Evolutionary conservation across 2,329 filamentous ascomycete genomes (phyloP), one percentile per base, ranked within the genome.

Genomic region (Penicillium sp.): DNA sequence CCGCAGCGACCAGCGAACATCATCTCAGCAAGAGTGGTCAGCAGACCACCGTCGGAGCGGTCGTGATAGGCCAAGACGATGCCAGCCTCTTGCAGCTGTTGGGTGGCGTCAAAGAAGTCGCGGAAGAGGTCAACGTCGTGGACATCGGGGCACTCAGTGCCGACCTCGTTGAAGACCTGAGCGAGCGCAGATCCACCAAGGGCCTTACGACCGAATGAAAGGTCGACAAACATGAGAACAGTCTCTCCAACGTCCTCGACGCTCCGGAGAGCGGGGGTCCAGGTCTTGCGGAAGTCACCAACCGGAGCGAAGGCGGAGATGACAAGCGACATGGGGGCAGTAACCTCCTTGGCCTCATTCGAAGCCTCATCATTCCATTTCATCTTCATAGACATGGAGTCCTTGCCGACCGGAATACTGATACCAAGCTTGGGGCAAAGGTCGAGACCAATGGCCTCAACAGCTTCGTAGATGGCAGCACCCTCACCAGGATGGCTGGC

Each of bases 361-460:
- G 77, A 81, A 49, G 80, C 75, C 53, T 77, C 75, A 58, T 92
- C 87, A 65, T 83, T 87, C 93, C 93, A 97, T 48, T 89, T 89
- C 63, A 95, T 92, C 78, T 96, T 96, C 93, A 98, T 97, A 2
- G 91, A 96, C 72, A 95, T 95, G 0, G 92, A 97, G 70, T 98
- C 93, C 73, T 98, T 97, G 47, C 93, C 93, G 7, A 97, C 93
- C 3, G 93, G 93, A 52, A 98, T 97, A 49, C 87, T 89, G 53
- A 98, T 83, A 29, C 88, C 89, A n/a, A 97, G 79, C 61, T 87
- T 79, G 1, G 90, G 90, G 71, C 93, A 98, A 7, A 98, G 78
- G 42, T 95, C 87, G 82, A 95, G 86, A 42, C 91, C 91, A 50
- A 96, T 90, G 8, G 92, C 90, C 66, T 95, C 82, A 2, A 96